A percentile compares a stretch with the other conserved stretches of the same genome.
phyloP scores from a whole-genome alignment of 1,139 yeast genomes.

The Geotrichum bryndzae region DNA sequence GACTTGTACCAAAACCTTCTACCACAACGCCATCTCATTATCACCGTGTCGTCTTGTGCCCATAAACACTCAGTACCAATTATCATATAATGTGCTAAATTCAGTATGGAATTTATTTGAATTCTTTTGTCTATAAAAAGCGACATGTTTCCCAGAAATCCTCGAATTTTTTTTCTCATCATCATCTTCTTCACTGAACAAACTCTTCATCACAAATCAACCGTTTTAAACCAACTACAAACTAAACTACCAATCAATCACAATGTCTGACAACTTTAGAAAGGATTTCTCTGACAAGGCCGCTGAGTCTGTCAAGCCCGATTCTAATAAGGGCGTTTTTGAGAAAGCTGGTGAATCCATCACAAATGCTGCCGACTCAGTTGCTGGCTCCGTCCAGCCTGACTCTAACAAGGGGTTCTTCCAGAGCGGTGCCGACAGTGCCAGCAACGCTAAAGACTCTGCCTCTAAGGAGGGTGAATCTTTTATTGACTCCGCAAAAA shows the following conservation, averaged over 20 bases:
- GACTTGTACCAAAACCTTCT: background rate
- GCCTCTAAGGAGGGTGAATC: constrained; percentile 13
- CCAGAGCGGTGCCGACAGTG: constrained; percentile 60
- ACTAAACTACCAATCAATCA: background rate
- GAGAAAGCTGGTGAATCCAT: constrained; percentile 68
- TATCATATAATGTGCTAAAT: background rate
- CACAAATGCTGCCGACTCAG: constrained; percentile 60
- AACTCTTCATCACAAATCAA: background rate
- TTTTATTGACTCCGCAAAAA: constrained; percentile 17
- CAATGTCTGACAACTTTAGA: constrained; percentile 48
- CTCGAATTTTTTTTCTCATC: background rate
- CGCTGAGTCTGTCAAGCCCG: constrained; percentile 64
- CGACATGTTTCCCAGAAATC: background rate
- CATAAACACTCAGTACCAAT: background rate
- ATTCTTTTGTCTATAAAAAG: background rate
- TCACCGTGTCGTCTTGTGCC: background rate
- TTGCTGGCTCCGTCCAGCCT: constrained; percentile 55
- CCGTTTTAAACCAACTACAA: background rate
- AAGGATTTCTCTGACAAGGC: constrained; percentile 66
- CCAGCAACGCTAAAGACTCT: constrained; percentile 4
- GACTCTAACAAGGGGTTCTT: constrained; percentile 58
- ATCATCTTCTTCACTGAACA: background rate
- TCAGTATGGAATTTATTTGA: background rate
- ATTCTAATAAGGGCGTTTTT: constrained; percentile 55
- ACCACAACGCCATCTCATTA: background rate